phyloP scores from a whole-genome alignment of 352 stramenopile genomes.

The Nothophytophthora sp. region DNA sequence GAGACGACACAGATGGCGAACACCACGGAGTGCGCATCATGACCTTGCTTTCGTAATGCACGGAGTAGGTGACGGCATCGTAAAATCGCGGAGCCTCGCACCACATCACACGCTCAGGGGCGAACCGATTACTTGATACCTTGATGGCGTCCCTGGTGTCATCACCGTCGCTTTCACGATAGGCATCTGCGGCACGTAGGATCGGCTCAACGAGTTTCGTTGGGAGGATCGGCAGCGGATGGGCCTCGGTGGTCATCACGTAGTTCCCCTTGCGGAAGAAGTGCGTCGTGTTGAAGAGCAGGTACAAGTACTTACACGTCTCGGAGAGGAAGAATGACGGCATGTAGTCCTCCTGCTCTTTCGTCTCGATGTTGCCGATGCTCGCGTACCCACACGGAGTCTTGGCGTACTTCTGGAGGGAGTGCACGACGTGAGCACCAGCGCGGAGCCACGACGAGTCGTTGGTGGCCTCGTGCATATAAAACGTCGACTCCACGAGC shows the following conservation, averaged over 20 bases:
- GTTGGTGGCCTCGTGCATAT: constrained; percentile 92
- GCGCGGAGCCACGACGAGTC: constrained; percentile 83
- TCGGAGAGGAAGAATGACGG: constrained; percentile 99
- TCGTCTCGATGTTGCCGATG: constrained; percentile 83
- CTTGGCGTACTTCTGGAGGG: constrained; percentile 90
- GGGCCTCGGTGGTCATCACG: constrained; percentile 97
- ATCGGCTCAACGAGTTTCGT: constrained; percentile 48
- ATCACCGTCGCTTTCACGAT: too few species aligned
- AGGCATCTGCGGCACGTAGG: constrained; percentile 22
- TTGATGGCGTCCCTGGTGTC: constrained; percentile 5
- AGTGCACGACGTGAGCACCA: constrained; percentile 79
- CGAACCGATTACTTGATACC: constrained; percentile 13
- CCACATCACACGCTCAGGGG: constrained; percentile 23
- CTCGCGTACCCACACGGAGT: constrained; percentile 94
- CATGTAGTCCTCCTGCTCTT: constrained; percentile 96
- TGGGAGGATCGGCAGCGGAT: constrained; percentile 90
- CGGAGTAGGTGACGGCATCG: constrained; percentile 53
- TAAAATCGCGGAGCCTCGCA: constrained; percentile 53
- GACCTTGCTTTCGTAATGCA: constrained; percentile 57
- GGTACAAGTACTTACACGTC: constrained; percentile 99
- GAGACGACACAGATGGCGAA: constrained; percentile 8
- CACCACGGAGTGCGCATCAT: constrained; percentile 50
- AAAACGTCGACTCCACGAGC: constrained; percentile 97
- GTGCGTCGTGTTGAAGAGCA: constrained; percentile 94
- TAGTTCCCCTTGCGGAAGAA: constrained; percentile 89